Evolutionary conservation across 345 rosid species (phyloP), one percentile per base, ranked within the genome.

Genomic region (Eucalyptus brandiana): DNA sequence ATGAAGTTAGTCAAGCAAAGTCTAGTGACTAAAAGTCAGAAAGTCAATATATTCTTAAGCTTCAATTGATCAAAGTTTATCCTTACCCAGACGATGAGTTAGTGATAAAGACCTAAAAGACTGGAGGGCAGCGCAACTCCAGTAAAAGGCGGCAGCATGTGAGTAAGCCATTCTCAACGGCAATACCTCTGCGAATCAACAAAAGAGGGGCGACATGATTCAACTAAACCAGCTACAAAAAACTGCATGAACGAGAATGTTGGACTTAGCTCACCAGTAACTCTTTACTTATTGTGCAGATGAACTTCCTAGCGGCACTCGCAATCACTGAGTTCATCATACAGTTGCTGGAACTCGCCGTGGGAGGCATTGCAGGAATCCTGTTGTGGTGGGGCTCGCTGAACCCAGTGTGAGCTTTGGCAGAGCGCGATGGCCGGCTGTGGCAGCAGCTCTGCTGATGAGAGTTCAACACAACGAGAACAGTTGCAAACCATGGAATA

Each of bases 321-420:
- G 3, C 62, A 58, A 58, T 58, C 30, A 51, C 54, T n/a, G 76
- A 65, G 76, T 65, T n/a, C 19, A 9, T 65, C 37, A 18, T 17
- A 3, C 11, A 14, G 40, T 65, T 8, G 76, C 76, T 4, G 40
- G 37, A n/a, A 65, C n/a, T 65, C 11, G 1, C 21, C 1, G 34
- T 28, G 40, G 76, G 37, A 65, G 34, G 37, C 76, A 4, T n/a
- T n/a, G 42, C 23, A 32, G 11, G 21, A 67, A 67, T 32, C 80
- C 9, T 10, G 4, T 34, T 32, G 44, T 34, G 81, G 44, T 0
- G 5, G 24, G 81, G 44, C 4, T 34, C 0, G 81, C 45, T 5
- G 44, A 72, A 72, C 42, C 6, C 14, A 0, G 1, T 10, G 81
- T 18, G 26, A 34, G 80, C 44, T 0, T 32, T 34, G 12, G 80